phyloP scores from a whole-genome alignment of 2,329 filamentous ascomycete species.

The Trichoderma breve region DNA sequence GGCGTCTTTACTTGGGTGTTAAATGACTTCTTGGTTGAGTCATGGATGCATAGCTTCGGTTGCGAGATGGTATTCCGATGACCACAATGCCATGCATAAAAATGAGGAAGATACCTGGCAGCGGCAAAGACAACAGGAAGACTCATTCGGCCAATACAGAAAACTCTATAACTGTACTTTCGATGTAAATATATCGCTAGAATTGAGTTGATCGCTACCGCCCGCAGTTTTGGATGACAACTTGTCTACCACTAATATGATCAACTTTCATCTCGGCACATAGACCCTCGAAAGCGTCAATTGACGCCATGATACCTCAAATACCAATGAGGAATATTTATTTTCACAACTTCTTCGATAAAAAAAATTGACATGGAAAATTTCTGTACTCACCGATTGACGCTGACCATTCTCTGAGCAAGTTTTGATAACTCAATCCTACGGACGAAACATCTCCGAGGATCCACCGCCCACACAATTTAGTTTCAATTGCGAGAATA shows the following conservation, averaged over 20 bases:
- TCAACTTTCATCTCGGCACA: neutral
- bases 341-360: neutral
- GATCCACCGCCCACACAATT: constrained; percentile 16
- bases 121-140: neutral
- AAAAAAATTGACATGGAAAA: neutral
- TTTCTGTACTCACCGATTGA: neutral
- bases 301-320: fast-evolving
- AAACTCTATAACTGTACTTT: neutral
- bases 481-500: neutral
- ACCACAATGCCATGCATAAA: neutral
- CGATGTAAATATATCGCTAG: neutral
- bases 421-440: neutral
- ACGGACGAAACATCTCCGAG: neutral
- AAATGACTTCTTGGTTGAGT: neutral
- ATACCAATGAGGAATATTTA: neutral
- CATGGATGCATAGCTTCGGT: neutral
- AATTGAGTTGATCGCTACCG: neutral
- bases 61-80: neutral
- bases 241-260: neutral
- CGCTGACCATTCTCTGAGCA: neutral
- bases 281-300: neutral
- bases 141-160: neutral
- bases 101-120: neutral
- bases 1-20: neutral
- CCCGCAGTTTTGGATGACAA: neutral